A percentile compares a stretch with the other conserved stretches of the same genome.
phyloP scores from a whole-genome alignment of 2,329 filamentous ascomycete genomes.

The Tolypocladium tropicale region DNA sequence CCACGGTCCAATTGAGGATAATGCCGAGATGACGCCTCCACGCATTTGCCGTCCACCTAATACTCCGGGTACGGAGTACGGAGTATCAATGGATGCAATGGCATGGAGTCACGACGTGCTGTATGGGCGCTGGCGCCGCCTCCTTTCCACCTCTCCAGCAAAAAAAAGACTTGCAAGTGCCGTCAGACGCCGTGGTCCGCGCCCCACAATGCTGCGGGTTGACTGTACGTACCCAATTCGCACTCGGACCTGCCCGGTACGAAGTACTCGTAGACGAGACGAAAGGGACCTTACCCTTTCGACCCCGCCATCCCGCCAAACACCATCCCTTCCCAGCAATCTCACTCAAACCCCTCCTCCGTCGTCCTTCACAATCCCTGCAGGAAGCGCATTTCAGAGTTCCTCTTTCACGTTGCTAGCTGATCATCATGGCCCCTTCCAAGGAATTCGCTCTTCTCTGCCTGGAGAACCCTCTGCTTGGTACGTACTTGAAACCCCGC shows the following conservation, averaged over 20 bases:
- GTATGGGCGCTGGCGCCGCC: neutral
- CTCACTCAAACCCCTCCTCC: neutral
- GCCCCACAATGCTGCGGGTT: neutral
- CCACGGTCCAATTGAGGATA: neutral
- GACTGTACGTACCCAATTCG: too few relatives aligned
- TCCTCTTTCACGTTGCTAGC: neutral
- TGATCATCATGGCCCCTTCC: slow-evolving; percentile 52
- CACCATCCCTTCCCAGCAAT: neutral
- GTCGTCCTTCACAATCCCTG: neutral
- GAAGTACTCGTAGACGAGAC: too few relatives aligned
- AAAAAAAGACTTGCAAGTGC: neutral
- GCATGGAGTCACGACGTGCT: neutral
- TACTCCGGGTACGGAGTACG: too few relatives aligned
- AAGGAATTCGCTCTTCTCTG: slow-evolving; percentile 85
- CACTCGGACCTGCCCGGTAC: too few relatives aligned
- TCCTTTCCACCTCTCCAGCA: too few relatives aligned
- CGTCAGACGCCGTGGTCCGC: neutral
- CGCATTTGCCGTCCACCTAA: too few relatives aligned
- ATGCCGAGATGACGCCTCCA: neutral
- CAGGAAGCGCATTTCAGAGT: neutral
- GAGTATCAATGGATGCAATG: neutral
- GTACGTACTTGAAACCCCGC: slow-evolving; percentile 34
- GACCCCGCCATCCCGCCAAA: slow-evolving; percentile 1
- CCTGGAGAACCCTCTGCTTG: slow-evolving; percentile 95
- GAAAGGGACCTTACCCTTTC: neutral